These are phyloP conservation scores for Cladosporium sp. DNA, from an alignment of 2,329 filamentous ascomycete species.

Conservation along the genomic window DNA sequence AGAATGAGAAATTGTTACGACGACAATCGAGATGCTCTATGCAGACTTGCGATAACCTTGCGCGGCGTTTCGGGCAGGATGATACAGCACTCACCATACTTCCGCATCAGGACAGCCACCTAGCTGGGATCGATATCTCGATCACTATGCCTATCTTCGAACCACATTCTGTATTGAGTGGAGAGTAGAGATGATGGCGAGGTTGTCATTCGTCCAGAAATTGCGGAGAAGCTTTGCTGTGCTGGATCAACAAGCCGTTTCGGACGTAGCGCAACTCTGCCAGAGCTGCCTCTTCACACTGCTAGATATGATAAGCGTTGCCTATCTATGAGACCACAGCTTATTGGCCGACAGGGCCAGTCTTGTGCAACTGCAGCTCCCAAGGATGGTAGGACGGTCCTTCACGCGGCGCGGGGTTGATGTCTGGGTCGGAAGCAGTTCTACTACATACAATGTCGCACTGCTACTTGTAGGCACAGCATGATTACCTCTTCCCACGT, in stretches of 20 bases:
- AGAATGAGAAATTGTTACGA: no score
- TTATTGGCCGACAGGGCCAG: not conserved
- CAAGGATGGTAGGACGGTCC: constrained; percentile 7
- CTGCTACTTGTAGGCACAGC: not conserved
- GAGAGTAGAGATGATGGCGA: not conserved
- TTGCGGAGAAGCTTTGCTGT: not conserved
- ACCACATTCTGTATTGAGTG: no score
- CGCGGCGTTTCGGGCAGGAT: no score
- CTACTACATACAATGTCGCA: not conserved
- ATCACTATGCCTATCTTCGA: no score
- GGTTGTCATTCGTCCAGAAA: not conserved
- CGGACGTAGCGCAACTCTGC: not conserved
- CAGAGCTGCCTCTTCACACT: not conserved
- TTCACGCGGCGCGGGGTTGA: not conserved
- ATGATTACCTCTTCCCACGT: not conserved
- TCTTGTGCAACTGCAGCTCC: not conserved
- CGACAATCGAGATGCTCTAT: no score
- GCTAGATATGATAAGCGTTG: not conserved
- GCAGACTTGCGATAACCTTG: no score
- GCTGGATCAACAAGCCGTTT: constrained; percentile 4
- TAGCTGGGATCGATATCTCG: no score
- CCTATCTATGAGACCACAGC: not conserved
- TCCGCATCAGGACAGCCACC: no score
- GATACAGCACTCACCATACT: no score
- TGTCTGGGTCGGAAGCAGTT: not conserved